These are phyloP conservation scores for Cytospora mali DNA, from an alignment of 2,329 filamentous ascomycete species.

Conservation along the genomic window DNA sequence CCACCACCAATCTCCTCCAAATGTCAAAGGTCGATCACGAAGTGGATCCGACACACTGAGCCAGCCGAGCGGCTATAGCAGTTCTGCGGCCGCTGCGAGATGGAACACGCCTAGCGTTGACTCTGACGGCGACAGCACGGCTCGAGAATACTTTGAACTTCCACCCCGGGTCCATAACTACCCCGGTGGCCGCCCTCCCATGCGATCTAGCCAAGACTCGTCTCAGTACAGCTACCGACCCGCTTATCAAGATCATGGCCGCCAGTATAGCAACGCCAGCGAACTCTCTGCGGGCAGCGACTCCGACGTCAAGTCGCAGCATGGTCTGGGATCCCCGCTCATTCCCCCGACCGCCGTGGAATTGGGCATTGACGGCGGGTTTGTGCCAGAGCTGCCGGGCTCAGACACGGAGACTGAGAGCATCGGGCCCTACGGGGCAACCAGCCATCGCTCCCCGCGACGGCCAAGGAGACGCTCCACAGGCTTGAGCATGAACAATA, in stretches of 20 bases:
- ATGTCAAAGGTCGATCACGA: conserved; percentile 27
- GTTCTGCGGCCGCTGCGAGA: conserved; percentile 17
- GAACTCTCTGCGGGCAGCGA: conserved; percentile 43
- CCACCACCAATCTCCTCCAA: conserved; percentile 25
- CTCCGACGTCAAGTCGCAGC: conserved; percentile 29
- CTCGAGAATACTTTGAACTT: conserved; percentile 31
- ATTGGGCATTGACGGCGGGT: conserved; percentile 40
- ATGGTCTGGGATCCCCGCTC: conserved; percentile 30
- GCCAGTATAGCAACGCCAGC: conserved; percentile 49
- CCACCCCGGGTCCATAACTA: conserved; percentile 26
- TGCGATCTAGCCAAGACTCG: conserved; percentile 43
- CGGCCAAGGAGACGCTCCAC: conserved; percentile 7
- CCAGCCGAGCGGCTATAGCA: conserved; percentile 28
- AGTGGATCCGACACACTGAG: conserved; percentile 30
- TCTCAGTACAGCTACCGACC: conserved; percentile 34
- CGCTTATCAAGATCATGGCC: conserved; percentile 38
- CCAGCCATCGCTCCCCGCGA: conserved; percentile 29
- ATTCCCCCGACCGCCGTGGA: conserved; percentile 39
- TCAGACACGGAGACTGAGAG: conserved; percentile 32
- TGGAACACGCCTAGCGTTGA: conserved; percentile 35
- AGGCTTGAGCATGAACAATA: background rate
- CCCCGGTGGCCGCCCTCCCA: conserved; percentile 30
- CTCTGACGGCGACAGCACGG: conserved; percentile 29
- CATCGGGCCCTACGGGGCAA: conserved; percentile 13
- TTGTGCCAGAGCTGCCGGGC: conserved; percentile 43